Evolutionary conservation across 2,329 filamentous ascomycete genomes (phyloP), one percentile per base, ranked within the genome.

Genomic region (Phaeosphaeriaceae sp.): DNA sequence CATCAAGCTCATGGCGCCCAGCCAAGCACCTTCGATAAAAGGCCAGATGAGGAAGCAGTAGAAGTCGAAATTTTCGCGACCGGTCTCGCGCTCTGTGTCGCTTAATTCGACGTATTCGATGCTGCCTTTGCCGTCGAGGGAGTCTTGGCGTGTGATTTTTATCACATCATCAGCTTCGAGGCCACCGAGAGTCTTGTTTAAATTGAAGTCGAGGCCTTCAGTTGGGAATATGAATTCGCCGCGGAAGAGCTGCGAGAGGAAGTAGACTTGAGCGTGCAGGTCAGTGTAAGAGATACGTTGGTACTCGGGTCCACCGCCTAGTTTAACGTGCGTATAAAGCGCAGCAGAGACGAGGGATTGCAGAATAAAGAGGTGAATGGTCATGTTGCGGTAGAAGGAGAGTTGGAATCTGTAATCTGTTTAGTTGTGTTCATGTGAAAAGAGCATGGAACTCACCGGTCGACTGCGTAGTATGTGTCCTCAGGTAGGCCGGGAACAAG

Each of bases 11-110:
- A 97, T 88, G 0, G 92, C 89, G 9, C 91, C 92, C 1, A 99
- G 82, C 94, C 94, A 99, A 43, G 84, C 88, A 0, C 92, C 89
- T 74, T 99, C 94, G 59, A 97, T 92, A 62, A 99, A 99, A 0
- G 94, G 94, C 94, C 94, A 99, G 56, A 99, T 91, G 16, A 99
- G 77, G 80, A 97, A 99, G 76, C 93, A 97, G 76, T 97, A 97
- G 74, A 99, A 99, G 69, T 99, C 94, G 66, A 89, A 99, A 65
- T 97, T 97, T 73, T 99, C 94, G 30, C 93, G 81, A 1, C 94
- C 94, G 6, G 83, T 86, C 23, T 82, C 80, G 15, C 92, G 83
- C 72, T 99, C 94, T 3, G 82, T 76, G 5, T 89, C 84, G 15
- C 89, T 87, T 6, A 99, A 79, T 4, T 91, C 90, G 30, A 97